A percentile compares a stretch with the other conserved stretches of the same genome.
Conservation (phyloP, 805 yeast species). For the Grigorovia yakushimaensis region DNA sequence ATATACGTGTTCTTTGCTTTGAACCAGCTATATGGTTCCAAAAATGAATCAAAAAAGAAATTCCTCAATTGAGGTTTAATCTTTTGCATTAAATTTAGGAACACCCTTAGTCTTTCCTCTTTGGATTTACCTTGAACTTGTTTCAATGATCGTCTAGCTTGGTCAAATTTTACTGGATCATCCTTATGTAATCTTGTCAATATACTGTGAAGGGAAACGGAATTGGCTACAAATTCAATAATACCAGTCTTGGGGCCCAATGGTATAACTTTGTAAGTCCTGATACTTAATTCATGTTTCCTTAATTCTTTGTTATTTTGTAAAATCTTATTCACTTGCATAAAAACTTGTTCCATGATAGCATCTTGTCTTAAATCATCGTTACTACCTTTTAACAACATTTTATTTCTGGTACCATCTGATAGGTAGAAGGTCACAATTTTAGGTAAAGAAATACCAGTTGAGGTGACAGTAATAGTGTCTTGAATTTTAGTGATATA, state of each 20-base stretch:
- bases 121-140: slow-evolving; percentile 39
- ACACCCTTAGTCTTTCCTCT: slow-evolving; percentile 37
- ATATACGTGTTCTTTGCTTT: slow-evolving; percentile 52
- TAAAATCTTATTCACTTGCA: slow-evolving; percentile 66
- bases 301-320: slow-evolving; percentile 45
- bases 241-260: slow-evolving; percentile 81
- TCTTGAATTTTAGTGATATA: slow-evolving; percentile 37
- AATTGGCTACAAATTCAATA: slow-evolving; percentile 78
- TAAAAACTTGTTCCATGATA: slow-evolving; percentile 95
- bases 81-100: slow-evolving; percentile 36
- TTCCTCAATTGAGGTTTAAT: slow-evolving; percentile 59
- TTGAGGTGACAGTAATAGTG: slow-evolving; percentile 50
- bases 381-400: slow-evolving; percentile 72
- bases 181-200: slow-evolving; percentile 52
- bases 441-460: slow-evolving; percentile 86
- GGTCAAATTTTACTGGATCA: slow-evolving; percentile 40
- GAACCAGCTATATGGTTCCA: slow-evolving; percentile 68
- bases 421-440: slow-evolving; percentile 47
- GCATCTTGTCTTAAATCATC: slow-evolving; percentile 95
- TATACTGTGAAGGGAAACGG: slow-evolving; percentile 61
- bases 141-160: slow-evolving; percentile 60
- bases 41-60: slow-evolving; percentile 61
- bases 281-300: slow-evolving; percentile 46
- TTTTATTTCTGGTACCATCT: slow-evolving; percentile 48
- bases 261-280: slow-evolving; percentile 87